Evolutionary conservation across 2,329 filamentous ascomycete genomes (phyloP).

Genomic region (Colletotrichum sp.): DNA sequence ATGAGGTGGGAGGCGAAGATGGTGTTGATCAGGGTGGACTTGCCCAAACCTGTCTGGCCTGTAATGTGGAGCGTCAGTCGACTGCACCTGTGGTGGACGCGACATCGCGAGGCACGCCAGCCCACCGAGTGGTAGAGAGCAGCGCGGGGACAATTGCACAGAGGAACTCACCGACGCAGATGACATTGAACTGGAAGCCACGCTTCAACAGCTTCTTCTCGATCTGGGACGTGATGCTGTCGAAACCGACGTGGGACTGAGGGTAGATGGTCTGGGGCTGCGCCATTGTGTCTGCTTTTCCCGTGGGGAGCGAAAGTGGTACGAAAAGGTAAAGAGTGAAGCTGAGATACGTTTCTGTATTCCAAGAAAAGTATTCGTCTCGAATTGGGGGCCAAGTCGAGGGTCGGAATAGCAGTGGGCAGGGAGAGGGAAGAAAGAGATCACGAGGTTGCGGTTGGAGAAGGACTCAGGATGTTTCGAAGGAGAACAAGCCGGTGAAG

Average conservation of each 20-base stretch:
- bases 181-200: conserved; percentile 99
- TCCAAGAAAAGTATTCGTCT: conserved; percentile 38
- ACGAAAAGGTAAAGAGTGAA: conserved; percentile 33
- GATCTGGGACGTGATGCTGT: conserved; percentile 99
- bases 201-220: conserved; percentile 99
- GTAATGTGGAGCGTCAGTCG: conserved; percentile 21
- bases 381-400: conserved; percentile 28
- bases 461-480: conserved; percentile 18
- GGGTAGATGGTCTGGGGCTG: conserved; percentile 77
- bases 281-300: conserved; percentile 48
- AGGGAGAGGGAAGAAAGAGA: conserved; percentile 10
- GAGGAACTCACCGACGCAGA: conserved; percentile 87
- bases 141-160: background rate
- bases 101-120: background rate
- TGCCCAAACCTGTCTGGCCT: conserved; percentile 98
- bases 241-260: conserved; percentile 98
- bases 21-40: conserved; percentile 99
- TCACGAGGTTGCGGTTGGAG: conserved; percentile 17
- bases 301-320: conserved; percentile 32
- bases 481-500: conserved; percentile 25
- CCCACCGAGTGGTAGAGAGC: background rate
- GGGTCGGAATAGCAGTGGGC: conserved; percentile 20
- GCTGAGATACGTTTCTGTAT: conserved; percentile 27
- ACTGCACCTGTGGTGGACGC: background rate
- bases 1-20: conserved; percentile 99